A percentile compares a stretch with the other conserved stretches of the same genome.
Conservation (phyloP, 140 eudicot genomes). For the Erigeron philadelphicus region DNA sequence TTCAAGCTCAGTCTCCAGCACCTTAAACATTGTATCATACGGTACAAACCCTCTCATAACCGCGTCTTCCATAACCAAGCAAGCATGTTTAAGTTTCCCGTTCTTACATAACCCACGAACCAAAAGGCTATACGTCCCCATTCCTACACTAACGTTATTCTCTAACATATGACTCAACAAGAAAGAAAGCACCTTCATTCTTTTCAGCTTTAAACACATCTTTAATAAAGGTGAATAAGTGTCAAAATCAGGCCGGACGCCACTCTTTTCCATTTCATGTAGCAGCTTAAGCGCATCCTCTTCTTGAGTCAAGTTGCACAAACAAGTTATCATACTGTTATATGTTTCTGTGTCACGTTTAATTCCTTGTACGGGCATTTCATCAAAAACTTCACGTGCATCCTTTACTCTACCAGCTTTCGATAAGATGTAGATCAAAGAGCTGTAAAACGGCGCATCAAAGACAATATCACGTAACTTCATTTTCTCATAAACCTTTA, state of each 20-base stretch:
- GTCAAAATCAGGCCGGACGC: conserved; percentile 39
- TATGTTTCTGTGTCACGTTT: conserved; percentile 40
- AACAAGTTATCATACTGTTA: conserved; percentile 56
- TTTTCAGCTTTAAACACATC: conserved; percentile 66
- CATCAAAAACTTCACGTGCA: conserved; percentile 57
- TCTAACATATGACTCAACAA: conserved; percentile 67
- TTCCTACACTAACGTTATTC: conserved; percentile 55
- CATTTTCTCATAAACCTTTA: conserved; percentile 57
- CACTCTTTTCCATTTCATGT: conserved; percentile 53
- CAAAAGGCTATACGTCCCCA: conserved; percentile 59
- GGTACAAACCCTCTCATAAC: conserved; percentile 61
- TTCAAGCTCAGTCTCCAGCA: conserved; percentile 49
- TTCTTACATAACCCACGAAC: conserved; percentile 52
- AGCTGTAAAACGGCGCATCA: conserved; percentile 47
- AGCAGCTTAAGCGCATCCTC: conserved; percentile 66
- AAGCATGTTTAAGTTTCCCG: conserved; percentile 56
- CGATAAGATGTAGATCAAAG: conserved; percentile 40
- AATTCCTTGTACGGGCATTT: conserved; percentile 57
- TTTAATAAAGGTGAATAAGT: conserved; percentile 69
- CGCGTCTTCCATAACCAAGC: conserved; percentile 57
- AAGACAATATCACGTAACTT: conserved; percentile 41
- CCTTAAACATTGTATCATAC: conserved; percentile 36
- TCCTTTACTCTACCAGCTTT: conserved; percentile 67
- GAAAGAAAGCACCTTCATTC: conserved; percentile 77
- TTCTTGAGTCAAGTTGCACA: conserved; percentile 46